phyloP scores from a whole-genome alignment of 2,329 filamentous ascomycete genomes.

The Scedosporium aurantiacum region DNA sequence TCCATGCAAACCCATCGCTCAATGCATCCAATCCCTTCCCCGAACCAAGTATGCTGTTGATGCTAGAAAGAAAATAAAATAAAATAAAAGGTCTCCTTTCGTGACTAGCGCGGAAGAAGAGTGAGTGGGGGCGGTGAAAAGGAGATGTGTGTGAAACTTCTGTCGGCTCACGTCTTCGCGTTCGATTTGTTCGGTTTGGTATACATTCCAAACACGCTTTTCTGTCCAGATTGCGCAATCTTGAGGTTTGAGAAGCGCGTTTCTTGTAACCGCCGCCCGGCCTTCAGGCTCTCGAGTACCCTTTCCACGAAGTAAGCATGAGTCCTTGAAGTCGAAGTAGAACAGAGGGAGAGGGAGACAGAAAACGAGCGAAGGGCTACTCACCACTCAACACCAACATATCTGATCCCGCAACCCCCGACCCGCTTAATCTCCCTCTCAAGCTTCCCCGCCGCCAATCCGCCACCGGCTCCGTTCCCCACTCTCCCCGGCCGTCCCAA shows the following conservation, averaged over 20 bases:
- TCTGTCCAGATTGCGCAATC: constrained; percentile 50
- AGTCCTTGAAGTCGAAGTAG: not conserved
- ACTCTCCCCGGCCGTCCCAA: constrained; percentile 48
- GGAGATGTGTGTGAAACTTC: not conserved
- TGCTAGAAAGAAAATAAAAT: not conserved
- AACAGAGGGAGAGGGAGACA: constrained; percentile 8
- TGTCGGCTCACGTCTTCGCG: not conserved
- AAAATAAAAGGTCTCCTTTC: not conserved
- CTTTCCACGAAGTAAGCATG: constrained; percentile 25
- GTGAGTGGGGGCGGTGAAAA: no score
- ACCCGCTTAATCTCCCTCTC: constrained; percentile 65
- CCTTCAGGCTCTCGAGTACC: constrained; percentile 75
- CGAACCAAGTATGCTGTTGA: not conserved
- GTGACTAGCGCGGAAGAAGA: no score
- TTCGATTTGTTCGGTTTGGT: not conserved
- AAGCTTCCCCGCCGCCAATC: constrained; percentile 65
- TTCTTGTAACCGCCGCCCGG: constrained; percentile 64
- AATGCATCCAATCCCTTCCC: not conserved
- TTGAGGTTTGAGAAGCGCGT: constrained; percentile 56
- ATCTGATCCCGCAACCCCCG: constrained; percentile 62
- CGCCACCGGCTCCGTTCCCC: constrained; percentile 54
- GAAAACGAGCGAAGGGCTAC: constrained; percentile 15
- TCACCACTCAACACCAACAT: constrained; percentile 72
- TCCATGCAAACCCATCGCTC: not conserved
- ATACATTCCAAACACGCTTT: constrained; percentile 49